Base-by-base conservation (phyloP, 208 protist species). In the Acanthamoeba lenticulata region DNA sequence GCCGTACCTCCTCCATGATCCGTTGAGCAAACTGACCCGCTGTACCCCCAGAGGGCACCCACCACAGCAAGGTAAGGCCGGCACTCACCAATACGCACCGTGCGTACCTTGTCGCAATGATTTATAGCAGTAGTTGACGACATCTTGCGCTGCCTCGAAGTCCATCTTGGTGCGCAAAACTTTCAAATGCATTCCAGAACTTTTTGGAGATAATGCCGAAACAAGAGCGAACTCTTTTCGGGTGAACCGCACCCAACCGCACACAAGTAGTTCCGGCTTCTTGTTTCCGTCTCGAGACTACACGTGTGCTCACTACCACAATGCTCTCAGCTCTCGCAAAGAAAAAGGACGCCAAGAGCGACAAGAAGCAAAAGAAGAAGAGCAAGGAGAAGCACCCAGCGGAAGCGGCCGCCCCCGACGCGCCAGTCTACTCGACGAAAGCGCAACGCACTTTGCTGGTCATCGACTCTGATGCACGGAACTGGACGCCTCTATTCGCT, bases 61-160 rank as follows among this genome's bases (percentile, higher is more conserved):
- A 52, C n/a, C 3, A 83, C 11, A 13, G 24, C 4, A 7, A 42
- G 15, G 15, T 34, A n/a, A 32, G 15, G 21, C 57, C 7, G 57
- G 13, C 15, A 67, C 57, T 34, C n/a, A 32, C 7, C 13, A 67
- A 32, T n/a, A n/a, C 4, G 38, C 36, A 79, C 38, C 47, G 15
- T 52, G 47, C 47, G 47, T 65, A 85, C 74, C 74, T 85, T 85
- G 74, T 0, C 74, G 74, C 42, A 85, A 17, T 1, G 74, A 55
- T 42, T 85, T 85, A 42, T 85, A 85, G 74, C 74, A 85, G 44
- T 85, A 85, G 74, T 85, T 85, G 27, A 85, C 74, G 15, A 85
- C 74, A 55, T 85, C 74, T 85, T 85, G 74, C 4, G 74, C 74
- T 34, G 74, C 47, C 42, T 85, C 74, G 19, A 85, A 85, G 21